These are phyloP conservation scores for Prunus davidiana DNA, from an alignment of 306 rosid species.

Conservation along the genomic window DNA sequence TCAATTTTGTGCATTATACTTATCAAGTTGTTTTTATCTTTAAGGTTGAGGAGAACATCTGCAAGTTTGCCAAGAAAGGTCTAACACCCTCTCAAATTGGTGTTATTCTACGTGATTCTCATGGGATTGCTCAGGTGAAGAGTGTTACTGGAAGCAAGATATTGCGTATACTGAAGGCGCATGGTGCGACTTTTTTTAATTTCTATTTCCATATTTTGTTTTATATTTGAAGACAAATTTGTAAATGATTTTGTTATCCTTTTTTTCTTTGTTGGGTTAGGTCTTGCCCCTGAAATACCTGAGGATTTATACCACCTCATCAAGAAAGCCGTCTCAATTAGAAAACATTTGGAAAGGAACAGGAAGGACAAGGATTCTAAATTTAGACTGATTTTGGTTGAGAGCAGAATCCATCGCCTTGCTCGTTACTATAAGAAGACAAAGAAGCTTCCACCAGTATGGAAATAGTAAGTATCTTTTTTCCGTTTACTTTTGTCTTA, in stretches of 20 bases:
- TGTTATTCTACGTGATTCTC: slow-evolving; percentile 69
- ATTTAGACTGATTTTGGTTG: slow-evolving; percentile 72
- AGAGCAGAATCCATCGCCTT: slow-evolving; percentile 75
- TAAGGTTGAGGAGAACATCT: slow-evolving; percentile 63
- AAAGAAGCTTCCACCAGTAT: slow-evolving; percentile 80
- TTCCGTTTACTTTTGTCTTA: neutral
- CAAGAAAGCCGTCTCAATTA: slow-evolving; percentile 63
- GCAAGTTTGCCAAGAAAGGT: slow-evolving; percentile 73
- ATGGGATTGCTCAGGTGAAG: slow-evolving; percentile 65
- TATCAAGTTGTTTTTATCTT: neutral
- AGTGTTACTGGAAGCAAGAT: slow-evolving; percentile 60
- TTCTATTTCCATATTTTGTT: neutral
- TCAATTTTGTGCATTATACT: neutral
- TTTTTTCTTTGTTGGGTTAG: slow-evolving; percentile 4
- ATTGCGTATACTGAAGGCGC: slow-evolving; percentile 64
- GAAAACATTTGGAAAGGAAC: slow-evolving; percentile 78
- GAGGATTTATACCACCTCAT: slow-evolving; percentile 78
- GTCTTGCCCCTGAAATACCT: slow-evolving; percentile 73
- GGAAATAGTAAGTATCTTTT: slow-evolving; percentile 61
- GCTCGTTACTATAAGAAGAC: slow-evolving; percentile 87
- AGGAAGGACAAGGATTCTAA: slow-evolving; percentile 76
- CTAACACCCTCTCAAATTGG: slow-evolving; percentile 68
- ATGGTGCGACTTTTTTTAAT: slow-evolving; percentile 25
- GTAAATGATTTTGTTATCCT: neutral
- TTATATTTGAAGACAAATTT: neutral